Base-by-base conservation (phyloP, 345 rosid genomes). In the Aquilaria sinensis region DNA sequence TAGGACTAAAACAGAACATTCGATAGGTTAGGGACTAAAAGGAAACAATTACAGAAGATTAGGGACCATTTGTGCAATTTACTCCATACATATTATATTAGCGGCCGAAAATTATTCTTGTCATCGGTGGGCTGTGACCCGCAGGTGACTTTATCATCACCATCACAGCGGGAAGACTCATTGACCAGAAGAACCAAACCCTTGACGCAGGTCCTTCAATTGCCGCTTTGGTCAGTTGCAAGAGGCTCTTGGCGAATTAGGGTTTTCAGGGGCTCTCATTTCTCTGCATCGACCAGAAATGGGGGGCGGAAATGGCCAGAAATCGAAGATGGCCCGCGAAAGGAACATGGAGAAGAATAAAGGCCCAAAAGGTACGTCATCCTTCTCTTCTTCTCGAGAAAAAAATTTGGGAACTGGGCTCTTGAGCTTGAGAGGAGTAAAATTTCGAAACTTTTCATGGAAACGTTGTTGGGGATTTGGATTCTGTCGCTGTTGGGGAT, bases 291-390 rank as follows among this genome's bases (percentile, higher is more conserved):
- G 12, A 34, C 10, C 62, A 55, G 55, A 56, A 29, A 80, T 77
- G 82, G 85, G 85, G 60, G 82, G 82, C 9, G 85, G 85, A 68
- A 80, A 80, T 71, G 85, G 51, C 56, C 85, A 81, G 58, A 81
- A 81, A 37, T 41, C 86, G 60, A 81, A 74, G 78, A 81, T 70
- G 79, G 83, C 86, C 3, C 83, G 86, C 11, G 77, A 77, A 72
- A 78, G 43, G 73, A 70, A 81, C 69, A 2, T 70, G 64, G 90
- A 81, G 72, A 81, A 79, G 77, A 68, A 65, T 16, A 79, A 72
- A 57, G 66, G 66, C 31, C 23, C 73, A 2, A 79, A 75, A 69
- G 83, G 86, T 79, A 47, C 31, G 15, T 15, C 16, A 11, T 67
- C 45, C 12, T 0, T 30, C 53, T 15, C 9, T 46, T 1, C 10